These are phyloP conservation scores for Barbatosphaeria neglecta DNA, from an alignment of 495 filamentous ascomycete species.

Conservation along the genomic window DNA sequence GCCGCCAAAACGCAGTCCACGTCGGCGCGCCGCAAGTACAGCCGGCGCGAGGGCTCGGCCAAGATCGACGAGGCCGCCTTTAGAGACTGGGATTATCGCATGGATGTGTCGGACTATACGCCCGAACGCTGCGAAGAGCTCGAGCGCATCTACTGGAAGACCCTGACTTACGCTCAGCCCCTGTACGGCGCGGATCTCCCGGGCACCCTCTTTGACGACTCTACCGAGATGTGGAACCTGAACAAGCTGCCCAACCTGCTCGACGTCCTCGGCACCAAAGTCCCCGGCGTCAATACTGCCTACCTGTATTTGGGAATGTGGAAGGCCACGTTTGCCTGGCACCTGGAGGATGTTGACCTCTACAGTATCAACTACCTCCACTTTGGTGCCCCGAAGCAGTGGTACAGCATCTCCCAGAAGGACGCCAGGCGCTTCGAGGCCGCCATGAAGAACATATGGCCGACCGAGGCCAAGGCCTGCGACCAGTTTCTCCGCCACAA, in stretches of 20 bases:
- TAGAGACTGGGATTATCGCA: conserved; percentile 76
- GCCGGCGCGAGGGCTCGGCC: conserved; percentile 59
- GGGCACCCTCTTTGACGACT: conserved; percentile 88
- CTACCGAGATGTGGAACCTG: conserved; percentile 80
- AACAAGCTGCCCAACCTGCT: conserved; percentile 87
- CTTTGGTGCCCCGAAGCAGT: conserved; percentile 96
- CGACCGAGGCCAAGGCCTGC: conserved; percentile 91
- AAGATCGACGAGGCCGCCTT: conserved; percentile 77
- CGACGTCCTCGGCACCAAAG: conserved; percentile 87
- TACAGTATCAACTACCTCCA: conserved; percentile 99
- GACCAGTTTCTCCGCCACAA: conserved; percentile 96
- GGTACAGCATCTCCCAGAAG: conserved; percentile 97
- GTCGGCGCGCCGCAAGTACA: conserved; percentile 66
- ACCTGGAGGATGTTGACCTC: conserved; percentile 94
- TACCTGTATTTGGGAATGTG: conserved; percentile 98
- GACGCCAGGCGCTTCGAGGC: conserved; percentile 91
- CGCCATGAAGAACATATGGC: conserved; percentile 93
- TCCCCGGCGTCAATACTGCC: conserved; percentile 96
- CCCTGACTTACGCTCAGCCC: conserved; percentile 82
- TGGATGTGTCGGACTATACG: conserved; percentile 77
- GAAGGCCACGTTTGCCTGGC: conserved; percentile 99
- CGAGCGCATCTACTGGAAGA: conserved; percentile 91
- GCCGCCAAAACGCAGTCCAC: conserved; percentile 41
- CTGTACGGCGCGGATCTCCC: conserved; percentile 96
- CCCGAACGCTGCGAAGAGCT: conserved; percentile 85